phyloP scores from a whole-genome alignment of 2,329 filamentous ascomycete genomes.

The Apiospora marii region DNA sequence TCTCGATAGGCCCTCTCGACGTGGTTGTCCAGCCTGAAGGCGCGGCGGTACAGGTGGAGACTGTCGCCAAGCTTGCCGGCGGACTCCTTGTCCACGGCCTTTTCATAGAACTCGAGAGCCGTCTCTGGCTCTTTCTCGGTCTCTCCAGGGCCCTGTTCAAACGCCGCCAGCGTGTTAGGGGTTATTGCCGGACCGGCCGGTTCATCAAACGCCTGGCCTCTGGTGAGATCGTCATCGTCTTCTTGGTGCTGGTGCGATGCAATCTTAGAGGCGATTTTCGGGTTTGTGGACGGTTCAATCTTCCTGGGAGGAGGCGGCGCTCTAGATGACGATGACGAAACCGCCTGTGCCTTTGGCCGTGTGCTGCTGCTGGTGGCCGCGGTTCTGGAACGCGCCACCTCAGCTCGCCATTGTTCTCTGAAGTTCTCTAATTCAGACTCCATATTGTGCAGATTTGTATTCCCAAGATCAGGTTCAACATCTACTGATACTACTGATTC shows the following conservation, averaged over 20 bases:
- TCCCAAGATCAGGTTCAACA: not conserved
- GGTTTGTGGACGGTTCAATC: slow-evolving; percentile 23
- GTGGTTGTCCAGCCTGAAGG: slow-evolving; percentile 85
- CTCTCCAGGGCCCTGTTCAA: slow-evolving; percentile 31
- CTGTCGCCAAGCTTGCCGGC: slow-evolving; percentile 90
- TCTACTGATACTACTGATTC: not conserved
- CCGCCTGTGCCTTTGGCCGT: slow-evolving; percentile 30
- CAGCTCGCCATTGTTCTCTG: slow-evolving; percentile 84
- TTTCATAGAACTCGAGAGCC: slow-evolving; percentile 92
- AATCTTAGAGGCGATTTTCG: slow-evolving; percentile 27
- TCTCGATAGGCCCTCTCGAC: slow-evolving; percentile 90
- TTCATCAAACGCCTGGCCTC: slow-evolving; percentile 41
- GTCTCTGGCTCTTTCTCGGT: slow-evolving; percentile 47
- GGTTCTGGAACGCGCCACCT: slow-evolving; percentile 63
- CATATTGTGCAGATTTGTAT: slow-evolving; percentile 28
- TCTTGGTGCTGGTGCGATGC: slow-evolving; percentile 33
- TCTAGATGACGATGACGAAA: slow-evolving; percentile 19
- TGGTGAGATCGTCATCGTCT: slow-evolving; percentile 39
- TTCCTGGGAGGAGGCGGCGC: not conserved
- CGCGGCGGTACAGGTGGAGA: slow-evolving; percentile 84
- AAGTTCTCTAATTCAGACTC: slow-evolving; percentile 82
- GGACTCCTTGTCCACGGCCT: slow-evolving; percentile 86
- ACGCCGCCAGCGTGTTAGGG: slow-evolving; percentile 39
- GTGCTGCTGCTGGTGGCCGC: slow-evolving; percentile 24
- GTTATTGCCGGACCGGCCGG: slow-evolving; percentile 35